A percentile compares a stretch with the other conserved stretches of the same genome.
Conservation (phyloP, 2,329 filamentous ascomycete genomes). For the Venturia asperata region DNA sequence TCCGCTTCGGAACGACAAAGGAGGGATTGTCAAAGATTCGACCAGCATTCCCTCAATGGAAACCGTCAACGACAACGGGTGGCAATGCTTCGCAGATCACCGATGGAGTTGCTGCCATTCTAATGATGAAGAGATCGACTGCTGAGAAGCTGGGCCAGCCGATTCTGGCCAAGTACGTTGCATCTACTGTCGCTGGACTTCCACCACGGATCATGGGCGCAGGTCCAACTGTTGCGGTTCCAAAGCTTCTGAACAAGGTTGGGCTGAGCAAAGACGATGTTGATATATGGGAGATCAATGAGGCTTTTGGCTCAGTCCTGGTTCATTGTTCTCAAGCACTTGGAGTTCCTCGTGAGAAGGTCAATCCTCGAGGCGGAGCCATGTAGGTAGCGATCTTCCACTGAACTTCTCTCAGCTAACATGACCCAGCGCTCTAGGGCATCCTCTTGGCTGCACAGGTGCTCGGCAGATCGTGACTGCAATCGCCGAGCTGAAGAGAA, state of each 20-base stretch:
- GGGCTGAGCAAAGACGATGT: constrained; percentile 76
- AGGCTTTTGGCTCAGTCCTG: constrained; percentile 72
- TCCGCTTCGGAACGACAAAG: constrained; percentile 75
- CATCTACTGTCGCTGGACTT: constrained; percentile 79
- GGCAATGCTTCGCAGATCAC: constrained; percentile 95
- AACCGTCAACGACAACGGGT: constrained; percentile 78
- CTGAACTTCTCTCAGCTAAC: neutral
- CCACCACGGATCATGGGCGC: constrained; percentile 92
- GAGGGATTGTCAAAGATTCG: constrained; percentile 88
- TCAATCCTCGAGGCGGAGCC: constrained; percentile 95
- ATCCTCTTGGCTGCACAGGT: constrained; percentile 90
- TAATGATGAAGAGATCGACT: constrained; percentile 89
- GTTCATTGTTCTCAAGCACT: constrained; percentile 59
- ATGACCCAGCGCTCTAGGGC: constrained; percentile 64
- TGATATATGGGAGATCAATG: constrained; percentile 98
- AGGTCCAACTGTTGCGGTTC: constrained; percentile 93
- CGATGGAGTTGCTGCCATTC: constrained; percentile 84
- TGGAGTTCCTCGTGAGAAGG: constrained; percentile 72
- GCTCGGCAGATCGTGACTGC: constrained; percentile 89
- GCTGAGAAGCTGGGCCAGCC: constrained; percentile 81
- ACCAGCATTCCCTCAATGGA: constrained; percentile 83
- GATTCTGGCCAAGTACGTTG: constrained; percentile 88
- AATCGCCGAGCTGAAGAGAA: constrained; percentile 81
- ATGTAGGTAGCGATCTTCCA: constrained; percentile 41
- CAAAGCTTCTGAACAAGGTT: constrained; percentile 79